Evolutionary conservation across 306 rosid species (phyloP).

Genomic region (Gastrolobium bilobum): DNA sequence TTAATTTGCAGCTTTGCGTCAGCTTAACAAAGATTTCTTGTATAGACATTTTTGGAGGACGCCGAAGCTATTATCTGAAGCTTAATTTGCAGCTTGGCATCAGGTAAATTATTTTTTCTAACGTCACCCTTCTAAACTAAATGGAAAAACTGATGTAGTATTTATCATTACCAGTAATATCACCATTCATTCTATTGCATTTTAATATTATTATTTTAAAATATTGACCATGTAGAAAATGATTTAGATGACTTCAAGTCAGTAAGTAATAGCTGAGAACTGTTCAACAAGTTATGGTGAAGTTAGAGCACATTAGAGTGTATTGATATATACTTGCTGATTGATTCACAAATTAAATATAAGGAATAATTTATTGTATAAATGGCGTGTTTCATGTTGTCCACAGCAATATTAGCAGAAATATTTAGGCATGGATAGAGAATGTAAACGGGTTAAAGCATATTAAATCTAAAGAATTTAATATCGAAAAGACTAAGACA

Average conservation of each 20-base stretch:
- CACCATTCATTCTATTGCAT: background rate
- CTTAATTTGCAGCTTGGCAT: slow-evolving; percentile 70
- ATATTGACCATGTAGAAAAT: slow-evolving; percentile 21
- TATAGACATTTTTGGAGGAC: slow-evolving; percentile 49
- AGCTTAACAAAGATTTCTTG: background rate
- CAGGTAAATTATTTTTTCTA: slow-evolving; percentile 52
- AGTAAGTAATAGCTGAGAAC: background rate
- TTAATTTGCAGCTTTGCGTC: slow-evolving; percentile 67
- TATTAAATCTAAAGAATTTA: background rate
- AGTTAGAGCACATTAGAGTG: slow-evolving; percentile 21
- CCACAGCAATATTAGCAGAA: background rate
- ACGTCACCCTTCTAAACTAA: background rate
- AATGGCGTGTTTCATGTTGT: background rate
- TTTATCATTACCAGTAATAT: background rate
- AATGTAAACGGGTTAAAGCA: background rate
- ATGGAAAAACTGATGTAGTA: background rate
- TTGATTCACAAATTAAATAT: slow-evolving; percentile 17
- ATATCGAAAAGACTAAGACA: no score
- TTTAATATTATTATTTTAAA: slow-evolving; percentile 1
- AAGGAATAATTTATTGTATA: background rate
- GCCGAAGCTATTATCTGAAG: slow-evolving; percentile 57
- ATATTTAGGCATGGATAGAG: background rate
- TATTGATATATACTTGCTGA: slow-evolving; percentile 11
- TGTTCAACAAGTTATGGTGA: background rate
- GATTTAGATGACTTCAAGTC: slow-evolving; percentile 22